Evolutionary conservation across 1,284 basidiomycete species (phyloP), one percentile per base, ranked within the genome.

Genomic region (Leccinum griseonigrum): DNA sequence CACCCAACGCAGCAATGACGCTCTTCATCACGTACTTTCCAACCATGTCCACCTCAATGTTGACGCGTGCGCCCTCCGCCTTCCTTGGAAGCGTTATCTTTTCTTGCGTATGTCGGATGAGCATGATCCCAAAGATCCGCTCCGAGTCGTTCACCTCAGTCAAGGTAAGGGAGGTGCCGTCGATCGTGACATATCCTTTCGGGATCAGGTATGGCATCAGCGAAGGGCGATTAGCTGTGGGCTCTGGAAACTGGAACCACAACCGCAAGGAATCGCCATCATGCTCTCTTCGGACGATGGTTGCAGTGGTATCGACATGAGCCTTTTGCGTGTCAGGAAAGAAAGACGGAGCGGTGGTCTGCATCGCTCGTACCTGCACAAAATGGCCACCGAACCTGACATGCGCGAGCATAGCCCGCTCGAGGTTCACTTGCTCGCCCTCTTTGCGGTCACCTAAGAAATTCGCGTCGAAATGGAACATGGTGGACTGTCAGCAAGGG

Each of bases 181-280:
- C 97, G 66, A 99, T 87, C 10, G 97, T 88, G 60, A 99, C 83
- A 75, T 96, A 99, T 57, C 97, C 97, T 76, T 99, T 99, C n/a
- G 91, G 87, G 63, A 99, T 92, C 66, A 99, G 81, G 74, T 94
- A 97, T 0, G 85, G 88, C 59, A 95, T 79, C 32, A 93, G 80
- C 5, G 84, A 90, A 36, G 85, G 87, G 55, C 85, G 81, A 10
- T 79, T 77, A n/a, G 77, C 74, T 3, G 85, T 87, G 26, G 84
- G 78, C 64, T 87, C 79, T 5, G 87, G 81, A 56, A 98, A 82
- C 71, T 87, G 83, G 79, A 96, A 98, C 59, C 81, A 84, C 69
- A 94, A 80, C 36, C 92, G 88, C 66, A 97, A 74, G 10, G 95
- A 97, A 70, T 97, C 94, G 14, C 94, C 95, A 69, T 98, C 97